Evolutionary conservation across 345 rosid genomes (phyloP).

Genomic region (Populus nigra): DNA sequence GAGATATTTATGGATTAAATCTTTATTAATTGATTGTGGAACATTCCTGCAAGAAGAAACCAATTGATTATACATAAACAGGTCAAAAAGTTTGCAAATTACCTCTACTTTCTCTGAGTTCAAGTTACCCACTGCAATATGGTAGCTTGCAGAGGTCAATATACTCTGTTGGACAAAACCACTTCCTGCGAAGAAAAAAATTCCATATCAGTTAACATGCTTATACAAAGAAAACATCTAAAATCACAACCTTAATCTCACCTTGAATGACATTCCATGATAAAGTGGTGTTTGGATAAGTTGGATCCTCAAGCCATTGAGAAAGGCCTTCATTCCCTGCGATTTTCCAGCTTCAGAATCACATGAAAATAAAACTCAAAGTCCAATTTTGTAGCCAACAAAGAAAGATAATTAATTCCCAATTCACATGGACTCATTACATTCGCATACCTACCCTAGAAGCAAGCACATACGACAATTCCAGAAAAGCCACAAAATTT

Average conservation of each 20-base stretch:
- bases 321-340: slow-evolving; percentile 81
- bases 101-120: slow-evolving; percentile 76
- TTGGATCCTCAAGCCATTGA: slow-evolving; percentile 80
- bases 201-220: slow-evolving; percentile 15
- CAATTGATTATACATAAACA: slow-evolving; percentile 7
- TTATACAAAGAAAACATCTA: slow-evolving; percentile 9
- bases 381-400: background rate
- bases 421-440: background rate
- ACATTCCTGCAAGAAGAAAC: background rate
- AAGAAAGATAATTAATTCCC: background rate
- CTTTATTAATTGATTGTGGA: background rate
- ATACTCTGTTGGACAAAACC: slow-evolving; percentile 63
- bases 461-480: background rate
- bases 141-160: slow-evolving; percentile 65
- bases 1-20: background rate
- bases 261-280: slow-evolving; percentile 82
- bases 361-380: background rate
- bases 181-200: slow-evolving; percentile 44
- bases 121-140: slow-evolving; percentile 74
- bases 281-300: slow-evolving; percentile 74
- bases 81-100: slow-evolving; percentile 13
- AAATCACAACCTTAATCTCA: slow-evolving; percentile 28
- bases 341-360: slow-evolving; percentile 29
- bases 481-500: background rate
- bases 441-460: background rate